phyloP scores from a whole-genome alignment of 2,329 filamentous ascomycete genomes.

The Ciborinia camelliae region DNA sequence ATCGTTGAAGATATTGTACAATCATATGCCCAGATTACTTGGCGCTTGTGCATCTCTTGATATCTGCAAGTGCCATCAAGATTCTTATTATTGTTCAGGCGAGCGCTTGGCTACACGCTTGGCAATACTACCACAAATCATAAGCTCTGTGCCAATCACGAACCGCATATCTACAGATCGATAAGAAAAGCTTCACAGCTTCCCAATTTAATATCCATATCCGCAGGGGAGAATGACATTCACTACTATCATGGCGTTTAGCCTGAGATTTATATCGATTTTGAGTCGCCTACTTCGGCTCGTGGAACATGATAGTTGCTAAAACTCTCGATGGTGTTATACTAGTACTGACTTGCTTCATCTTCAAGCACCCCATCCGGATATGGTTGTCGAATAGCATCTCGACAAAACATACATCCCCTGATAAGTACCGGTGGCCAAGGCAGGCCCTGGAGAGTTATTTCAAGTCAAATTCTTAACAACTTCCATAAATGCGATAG shows the following conservation, averaged over 20 bases:
- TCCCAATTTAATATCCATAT: background rate
- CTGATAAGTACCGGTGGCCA: background rate
- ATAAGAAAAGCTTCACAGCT: conserved; percentile 18
- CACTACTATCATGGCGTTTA: conserved; percentile 7
- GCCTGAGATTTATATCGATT: conserved; percentile 12
- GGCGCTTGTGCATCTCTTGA: conserved; percentile 16
- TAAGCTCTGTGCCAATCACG: conserved; percentile 6
- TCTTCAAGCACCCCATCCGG: background rate
- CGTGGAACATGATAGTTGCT: background rate
- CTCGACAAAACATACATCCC: background rate
- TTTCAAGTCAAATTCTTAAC: conserved; percentile 3
- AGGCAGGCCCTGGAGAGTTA: background rate
- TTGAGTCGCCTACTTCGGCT: background rate
- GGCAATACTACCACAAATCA: conserved; percentile 6
- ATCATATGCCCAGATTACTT: conserved; percentile 10
- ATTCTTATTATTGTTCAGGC: conserved; percentile 10
- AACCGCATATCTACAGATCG: background rate
- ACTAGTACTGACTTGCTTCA: background rate
- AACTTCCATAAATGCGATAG: conserved; percentile 13
- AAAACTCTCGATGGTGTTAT: background rate
- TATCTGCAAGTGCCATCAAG: conserved; percentile 8
- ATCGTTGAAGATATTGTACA: conserved; percentile 9
- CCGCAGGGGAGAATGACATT: background rate
- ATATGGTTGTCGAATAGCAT: conserved; percentile 15
- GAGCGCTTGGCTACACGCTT: conserved; percentile 10